Percentiles rank a stretch among this genome's conserved stretches.
Evolutionary conservation across 2,329 filamentous ascomycete species (phyloP).

Genomic region (Chaetomiaceae sp.): DNA sequence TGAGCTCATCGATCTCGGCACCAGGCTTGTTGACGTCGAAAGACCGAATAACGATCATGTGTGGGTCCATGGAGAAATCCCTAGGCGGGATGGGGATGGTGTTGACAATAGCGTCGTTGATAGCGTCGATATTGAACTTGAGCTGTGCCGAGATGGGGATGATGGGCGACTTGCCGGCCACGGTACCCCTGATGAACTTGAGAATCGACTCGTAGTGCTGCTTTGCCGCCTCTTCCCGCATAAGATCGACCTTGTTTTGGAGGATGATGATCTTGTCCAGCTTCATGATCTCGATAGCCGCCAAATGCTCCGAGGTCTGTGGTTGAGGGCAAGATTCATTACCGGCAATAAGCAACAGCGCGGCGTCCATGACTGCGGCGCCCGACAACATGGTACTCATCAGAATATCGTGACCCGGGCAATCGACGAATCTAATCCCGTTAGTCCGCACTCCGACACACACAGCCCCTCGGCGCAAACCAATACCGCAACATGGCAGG

Average conservation of each 20-base stretch:
- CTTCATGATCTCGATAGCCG: slow-evolving; percentile 99
- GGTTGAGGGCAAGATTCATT: slow-evolving; percentile 98
- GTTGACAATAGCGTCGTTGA: slow-evolving; percentile 93
- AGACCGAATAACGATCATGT: slow-evolving; percentile 99
- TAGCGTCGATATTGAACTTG: slow-evolving; percentile 99
- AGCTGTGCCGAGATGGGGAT: slow-evolving; percentile 97
- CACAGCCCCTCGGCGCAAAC: too few relatives aligned
- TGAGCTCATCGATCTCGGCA: slow-evolving; percentile 96
- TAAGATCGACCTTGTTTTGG: slow-evolving; percentile 98
- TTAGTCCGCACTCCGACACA: too few relatives aligned
- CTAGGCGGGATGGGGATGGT: slow-evolving; percentile 88
- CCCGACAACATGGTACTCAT: slow-evolving; percentile 99
- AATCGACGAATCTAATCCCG: slow-evolving; percentile 78
- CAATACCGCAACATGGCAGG: neutral
- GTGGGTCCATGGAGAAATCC: slow-evolving; percentile 87
- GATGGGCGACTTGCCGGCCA: slow-evolving; percentile 89
- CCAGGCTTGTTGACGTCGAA: slow-evolving; percentile 99
- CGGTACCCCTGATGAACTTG: slow-evolving; percentile 97
- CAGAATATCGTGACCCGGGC: slow-evolving; percentile 99
- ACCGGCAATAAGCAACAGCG: slow-evolving; percentile 90
- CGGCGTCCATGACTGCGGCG: slow-evolving; percentile 98
- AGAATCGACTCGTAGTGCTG: slow-evolving; percentile 95
- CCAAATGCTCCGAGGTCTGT: slow-evolving; percentile 97
- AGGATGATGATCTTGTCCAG: slow-evolving; percentile 99
- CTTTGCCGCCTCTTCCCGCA: slow-evolving; percentile 90